Evolutionary conservation across 2,329 filamentous ascomycete species (phyloP).

Genomic region (Penicillium oxalicum): DNA sequence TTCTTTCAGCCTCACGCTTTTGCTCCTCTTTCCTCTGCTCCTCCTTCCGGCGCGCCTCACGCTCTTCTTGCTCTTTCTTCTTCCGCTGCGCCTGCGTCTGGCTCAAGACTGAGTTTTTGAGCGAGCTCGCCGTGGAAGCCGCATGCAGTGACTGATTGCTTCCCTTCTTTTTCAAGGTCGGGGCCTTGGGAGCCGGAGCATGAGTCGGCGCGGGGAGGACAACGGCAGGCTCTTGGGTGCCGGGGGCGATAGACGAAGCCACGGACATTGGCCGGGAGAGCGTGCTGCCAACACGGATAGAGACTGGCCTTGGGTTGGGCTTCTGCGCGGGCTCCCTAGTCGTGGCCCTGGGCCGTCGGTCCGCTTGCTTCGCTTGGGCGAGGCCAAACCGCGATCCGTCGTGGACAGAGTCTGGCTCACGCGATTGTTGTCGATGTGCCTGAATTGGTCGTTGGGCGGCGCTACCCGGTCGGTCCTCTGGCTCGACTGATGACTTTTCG

Average conservation of each 20-base stretch:
- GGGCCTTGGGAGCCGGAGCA: conserved; percentile 43
- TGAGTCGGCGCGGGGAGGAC: conserved; percentile 41
- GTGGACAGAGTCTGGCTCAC: conserved; percentile 26
- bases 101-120: conserved; percentile 59
- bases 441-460: conserved; percentile 22
- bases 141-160: conserved; percentile 61
- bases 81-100: conserved; percentile 61
- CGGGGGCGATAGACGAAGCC: conserved; percentile 50
- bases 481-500: conserved; percentile 29
- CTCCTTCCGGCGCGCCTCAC: conserved; percentile 68
- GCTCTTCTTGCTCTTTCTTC: conserved; percentile 80
- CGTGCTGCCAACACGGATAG: conserved; percentile 45
- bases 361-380: conserved; percentile 30
- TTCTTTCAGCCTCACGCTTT: conserved; percentile 51
- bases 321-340: conserved; percentile 41
- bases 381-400: conserved; percentile 27
- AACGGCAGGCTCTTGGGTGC: conserved; percentile 51
- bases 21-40: conserved; percentile 70
- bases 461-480: conserved; percentile 25
- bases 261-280: conserved; percentile 42
- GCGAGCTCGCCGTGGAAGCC: conserved; percentile 47
- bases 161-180: conserved; percentile 54
- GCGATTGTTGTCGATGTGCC: conserved; percentile 24
- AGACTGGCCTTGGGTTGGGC: conserved; percentile 43
- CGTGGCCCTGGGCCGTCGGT: conserved; percentile 42